Evolutionary conservation across 139 green algal genomes (phyloP).

Genomic region (Edaphochlamys debaryana): DNA sequence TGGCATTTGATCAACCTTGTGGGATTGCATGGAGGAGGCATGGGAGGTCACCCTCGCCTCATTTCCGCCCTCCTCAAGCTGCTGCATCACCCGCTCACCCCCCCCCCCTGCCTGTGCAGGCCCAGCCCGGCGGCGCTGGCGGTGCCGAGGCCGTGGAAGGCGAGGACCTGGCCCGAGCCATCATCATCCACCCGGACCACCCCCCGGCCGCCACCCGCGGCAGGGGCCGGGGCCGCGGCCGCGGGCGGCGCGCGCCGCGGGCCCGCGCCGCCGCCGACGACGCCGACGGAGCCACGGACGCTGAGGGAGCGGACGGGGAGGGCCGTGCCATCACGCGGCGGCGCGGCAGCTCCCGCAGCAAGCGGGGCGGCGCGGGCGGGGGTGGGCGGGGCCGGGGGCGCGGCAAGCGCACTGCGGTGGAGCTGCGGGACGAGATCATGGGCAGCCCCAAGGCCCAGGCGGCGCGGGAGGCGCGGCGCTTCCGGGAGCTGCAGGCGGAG

Average conservation of each 20-base stretch:
- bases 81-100: no score
- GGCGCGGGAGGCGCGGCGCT: neutral
- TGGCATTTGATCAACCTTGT: no score
- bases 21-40: no score
- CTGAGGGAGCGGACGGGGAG: neutral
- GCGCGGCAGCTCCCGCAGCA: no score
- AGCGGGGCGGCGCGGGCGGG: neutral
- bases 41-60: no score
- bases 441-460: no score
- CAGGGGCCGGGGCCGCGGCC: neutral
- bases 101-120: no score
- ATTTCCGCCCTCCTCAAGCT: no score
- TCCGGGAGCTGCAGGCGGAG: neutral
- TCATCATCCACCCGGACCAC: constrained; percentile 28
- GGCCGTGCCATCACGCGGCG: neutral
- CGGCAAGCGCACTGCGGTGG: no score
- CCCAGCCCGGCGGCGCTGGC: neutral
- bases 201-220: neutral
- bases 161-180: neutral
- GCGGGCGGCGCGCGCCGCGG: neutral
- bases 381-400: no score
- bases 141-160: neutral
- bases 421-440: no score
- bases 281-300: neutral
- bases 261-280: neutral